phyloP scores from a whole-genome alignment of 140 eudicot species.

The Anethum foeniculum region DNA sequence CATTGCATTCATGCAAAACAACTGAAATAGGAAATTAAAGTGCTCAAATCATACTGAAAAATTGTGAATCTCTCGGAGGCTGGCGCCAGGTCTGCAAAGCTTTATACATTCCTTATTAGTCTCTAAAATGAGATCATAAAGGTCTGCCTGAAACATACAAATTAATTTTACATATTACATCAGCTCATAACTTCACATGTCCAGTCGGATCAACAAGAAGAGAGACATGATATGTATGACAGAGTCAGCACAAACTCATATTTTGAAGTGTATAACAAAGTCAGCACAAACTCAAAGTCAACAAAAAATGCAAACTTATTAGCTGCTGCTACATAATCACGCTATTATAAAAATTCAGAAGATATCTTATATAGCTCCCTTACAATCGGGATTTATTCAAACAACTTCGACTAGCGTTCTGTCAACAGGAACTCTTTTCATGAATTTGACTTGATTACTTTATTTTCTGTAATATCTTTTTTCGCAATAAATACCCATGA shows the following conservation, averaged over 20 bases:
- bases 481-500: neutral
- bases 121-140: slow-evolving; percentile 75
- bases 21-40: neutral
- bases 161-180: neutral
- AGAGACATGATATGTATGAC: neutral
- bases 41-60: slow-evolving; percentile 50
- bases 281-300: neutral
- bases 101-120: slow-evolving; percentile 80
- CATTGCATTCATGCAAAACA: neutral
- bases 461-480: neutral
- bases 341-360: neutral
- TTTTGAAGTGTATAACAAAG: neutral
- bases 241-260: neutral
- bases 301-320: neutral
- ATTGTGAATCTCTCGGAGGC: slow-evolving; percentile 62
- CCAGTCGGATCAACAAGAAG: neutral
- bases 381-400: too few relatives aligned
- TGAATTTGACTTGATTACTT: neutral
- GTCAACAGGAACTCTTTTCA: neutral
- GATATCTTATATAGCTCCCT: neutral
- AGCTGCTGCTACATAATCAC: neutral
- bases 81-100: slow-evolving; percentile 82
- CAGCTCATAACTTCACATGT: neutral
- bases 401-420: neutral
- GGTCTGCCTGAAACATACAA: slow-evolving; percentile 58